Evolutionary conservation across 177 flowering plant genomes (phyloP).

Genomic region (Vitis hybrid): DNA sequence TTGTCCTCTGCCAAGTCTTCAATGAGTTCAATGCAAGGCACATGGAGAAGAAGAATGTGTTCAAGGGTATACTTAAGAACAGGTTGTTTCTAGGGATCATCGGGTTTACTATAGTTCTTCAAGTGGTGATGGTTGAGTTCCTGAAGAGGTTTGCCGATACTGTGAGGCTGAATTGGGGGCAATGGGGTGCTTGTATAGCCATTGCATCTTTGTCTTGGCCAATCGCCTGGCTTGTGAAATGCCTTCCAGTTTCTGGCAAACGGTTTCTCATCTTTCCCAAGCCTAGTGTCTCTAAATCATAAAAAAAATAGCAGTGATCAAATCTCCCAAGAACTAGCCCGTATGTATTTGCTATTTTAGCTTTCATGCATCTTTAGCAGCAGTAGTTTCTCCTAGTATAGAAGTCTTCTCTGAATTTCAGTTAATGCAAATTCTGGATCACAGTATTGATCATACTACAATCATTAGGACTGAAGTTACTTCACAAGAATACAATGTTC

Average conservation of each 20-base stretch:
- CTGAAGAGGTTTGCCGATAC: conserved; percentile 43
- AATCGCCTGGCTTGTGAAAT: conserved; percentile 38
- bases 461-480: too few species aligned
- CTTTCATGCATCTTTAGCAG: neutral
- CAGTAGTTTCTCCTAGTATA: too few species aligned
- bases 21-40: conserved; percentile 48
- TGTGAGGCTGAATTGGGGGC: conserved; percentile 39
- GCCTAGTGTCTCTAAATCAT: neutral
- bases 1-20: conserved; percentile 52
- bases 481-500: too few species aligned
- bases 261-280: neutral
- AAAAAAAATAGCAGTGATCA: neutral
- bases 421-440: too few species aligned
- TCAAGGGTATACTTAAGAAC: conserved; percentile 36
- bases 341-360: neutral
- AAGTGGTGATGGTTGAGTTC: conserved; percentile 47
- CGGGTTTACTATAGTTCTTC: conserved; percentile 35
- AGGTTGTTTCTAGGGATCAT: conserved; percentile 36
- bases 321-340: neutral
- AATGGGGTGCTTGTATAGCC: conserved; percentile 44
- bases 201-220: conserved; percentile 47
- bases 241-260: conserved; percentile 29
- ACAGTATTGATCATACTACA: too few species aligned
- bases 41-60: conserved; percentile 42
- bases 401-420: neutral